Base-by-base conservation (phyloP, 2,329 filamentous ascomycete genomes). In the Calonectria fujianensis region DNA sequence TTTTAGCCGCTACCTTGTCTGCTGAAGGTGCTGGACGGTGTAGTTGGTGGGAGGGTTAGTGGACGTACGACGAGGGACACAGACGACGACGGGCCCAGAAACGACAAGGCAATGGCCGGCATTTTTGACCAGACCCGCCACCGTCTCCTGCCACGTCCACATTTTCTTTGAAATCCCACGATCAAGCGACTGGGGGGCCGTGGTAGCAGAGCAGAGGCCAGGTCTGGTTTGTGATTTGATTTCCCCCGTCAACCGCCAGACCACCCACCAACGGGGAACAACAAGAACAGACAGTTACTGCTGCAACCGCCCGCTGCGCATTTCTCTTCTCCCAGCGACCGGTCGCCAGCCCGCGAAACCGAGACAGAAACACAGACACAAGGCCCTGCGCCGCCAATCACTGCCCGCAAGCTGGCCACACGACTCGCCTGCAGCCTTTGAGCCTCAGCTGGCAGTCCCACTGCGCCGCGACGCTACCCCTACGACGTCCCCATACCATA, bases 331-430 rank as follows among this genome's bases (percentile, higher is more conserved):
- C 50, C 29, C 67, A 45, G 59, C 31, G 29, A 72, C 64, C 65
- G 16, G 24, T 63, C 35, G 35, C 37, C 35, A 41, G 37, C 57
- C 57, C 57, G 20, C 39, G 57, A 63, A 39, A 63, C 35, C 39
- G 37, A 61, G 35, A 35, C 57, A 45, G 41, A 45, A 18, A 20
- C 41, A 45, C 18, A 61, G 35, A 61, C 57, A 61, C 57, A 63
- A 37, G 54, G 57, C 24, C 13, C 57, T 63, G 57, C 37, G 57
- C 57, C 57, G 64, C 79, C 79, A 81, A 81, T 81, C 77, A 79
- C 67, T 68, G 67, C 70, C 69, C 73, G 78, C 73, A 81, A 81
- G 79, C 74, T 81, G 78, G 79, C 79, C 78, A 81, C 79, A 81
- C 74, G 70, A 76, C 63, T 64, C 71, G 48, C 65, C 63, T 78